Evolutionary conservation across 2,329 filamentous ascomycete species (phyloP), one percentile per base, ranked within the genome.

Genomic region (Colletotrichum truncatum): DNA sequence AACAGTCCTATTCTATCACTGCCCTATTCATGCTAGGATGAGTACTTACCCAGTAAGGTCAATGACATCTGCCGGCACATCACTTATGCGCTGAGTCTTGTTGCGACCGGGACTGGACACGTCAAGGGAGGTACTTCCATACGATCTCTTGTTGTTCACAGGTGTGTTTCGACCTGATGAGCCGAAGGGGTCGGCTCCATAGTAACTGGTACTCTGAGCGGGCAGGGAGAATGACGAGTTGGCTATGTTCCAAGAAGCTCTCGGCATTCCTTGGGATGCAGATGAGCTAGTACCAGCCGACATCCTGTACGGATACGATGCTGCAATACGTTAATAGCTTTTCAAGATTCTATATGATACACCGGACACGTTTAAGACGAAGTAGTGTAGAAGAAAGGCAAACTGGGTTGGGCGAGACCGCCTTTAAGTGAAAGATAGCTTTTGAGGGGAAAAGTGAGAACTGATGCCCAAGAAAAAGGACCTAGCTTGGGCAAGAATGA

Each of bases 21-120:
- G n/a, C 32, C 26, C 46, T 32, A 8, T 39, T 8, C 36, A 14
- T 48, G 25, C 18, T 28, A 6, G 12, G n/a, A 16, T 34, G 12
- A 14, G 5, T 11, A 66, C 73, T 64, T 75, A 79, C 76, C 78
- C 79, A 67, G 80, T 82, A 70, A 83, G 76, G 70, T 83, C 80
- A 58, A 82, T 80, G 34, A 81, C 57, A 18, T 76, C 73, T 43
- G 49, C 7, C 25, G 57, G 34, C 18, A 28, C 34, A 43, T 59
- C 55, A n/a, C 18, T 41, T 14, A 16, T 72, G 67, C 39, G 34
- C 32, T 41, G 65, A 56, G 58, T 55, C 49, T 66, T 64, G 51
- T 25, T 52, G 9, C 64, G 51, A 16, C 60, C 53, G 11, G 60
- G 23, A 16, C 23, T 53, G 21, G 59, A 52, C 9, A 45, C 23